Evolutionary conservation across 2,329 filamentous ascomycete species (phyloP), one percentile per base, ranked within the genome.

Genomic region (Fonsecaea multimorphosa): DNA sequence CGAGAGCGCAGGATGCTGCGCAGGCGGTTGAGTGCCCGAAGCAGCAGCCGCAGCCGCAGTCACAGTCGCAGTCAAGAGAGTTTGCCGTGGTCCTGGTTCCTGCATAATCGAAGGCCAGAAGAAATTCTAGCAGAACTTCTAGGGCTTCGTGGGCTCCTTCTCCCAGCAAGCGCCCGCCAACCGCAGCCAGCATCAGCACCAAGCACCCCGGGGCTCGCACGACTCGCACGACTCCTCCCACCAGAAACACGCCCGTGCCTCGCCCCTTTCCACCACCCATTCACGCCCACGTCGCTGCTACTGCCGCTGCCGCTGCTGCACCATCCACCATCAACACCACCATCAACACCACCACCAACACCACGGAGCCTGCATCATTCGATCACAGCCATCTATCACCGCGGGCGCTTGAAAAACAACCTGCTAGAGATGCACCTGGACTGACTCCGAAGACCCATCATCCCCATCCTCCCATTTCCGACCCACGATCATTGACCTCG

Each of bases 361-460:
- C 53, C 64, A 73, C 71, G 71, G 70, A 71, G 44, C 54, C 67
- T 60, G 36, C 59, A 52, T 29, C 53, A 36, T 34, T 61, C 55
- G 51, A 49, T 51, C 65, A 64, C 56, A 38, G 44, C 56, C 62
- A 65, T 64, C 44, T 77, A 76, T 75, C 78, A 77, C 72, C 78
- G 76, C 71, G 77, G 75, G 71, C 76, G 77, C 71, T 74, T 75
- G 73, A 79, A 78, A 73, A 75, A 60, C 69, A 68, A 59, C 70
- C 72, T 34, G 70, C 61, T 40, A 70, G 70, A 67, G 62, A 73
- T 65, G 64, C 69, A 19, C 38, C 27, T 58, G 56, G 36, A 36
- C 60, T 63, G 32, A 56, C 65, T 49, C 22, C 61, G 16, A 14
- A 53, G 53, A 46, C 51, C 44, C 38, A 38, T 46, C 62, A 27